phyloP scores from a whole-genome alignment of 495 filamentous ascomycete species.

The Tuber borchii region DNA sequence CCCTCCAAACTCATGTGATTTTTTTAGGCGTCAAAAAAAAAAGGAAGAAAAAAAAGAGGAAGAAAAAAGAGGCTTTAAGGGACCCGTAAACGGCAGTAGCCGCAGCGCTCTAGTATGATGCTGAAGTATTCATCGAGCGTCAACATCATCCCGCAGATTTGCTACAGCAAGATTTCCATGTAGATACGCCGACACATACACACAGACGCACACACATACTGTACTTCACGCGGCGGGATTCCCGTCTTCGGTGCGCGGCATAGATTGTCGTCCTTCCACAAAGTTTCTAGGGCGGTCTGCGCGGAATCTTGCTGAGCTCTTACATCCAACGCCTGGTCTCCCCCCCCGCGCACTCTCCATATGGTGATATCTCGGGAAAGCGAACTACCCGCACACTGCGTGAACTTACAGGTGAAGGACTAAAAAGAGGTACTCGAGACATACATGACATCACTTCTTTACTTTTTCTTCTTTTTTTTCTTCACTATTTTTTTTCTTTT shows the following conservation, averaged over 20 bases:
- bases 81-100: background rate
- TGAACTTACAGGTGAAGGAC: background rate
- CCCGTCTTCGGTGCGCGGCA: background rate
- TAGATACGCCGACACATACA: background rate
- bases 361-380: background rate
- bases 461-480: background rate
- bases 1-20: background rate
- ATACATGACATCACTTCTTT: background rate
- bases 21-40: background rate
- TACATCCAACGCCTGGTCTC: background rate
- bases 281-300: background rate
- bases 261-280: background rate
- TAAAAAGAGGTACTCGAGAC: background rate
- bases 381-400: background rate
- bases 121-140: background rate
- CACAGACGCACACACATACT: background rate
- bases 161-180: background rate
- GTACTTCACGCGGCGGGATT: background rate
- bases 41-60: background rate
- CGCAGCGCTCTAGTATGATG: background rate
- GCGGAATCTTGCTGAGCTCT: background rate
- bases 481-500: background rate
- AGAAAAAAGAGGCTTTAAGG: background rate
- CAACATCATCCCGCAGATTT: conserved; percentile 1
- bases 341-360: background rate